Percentiles rank a stretch among this genome's conserved stretches.
phyloP scores from a whole-genome alignment of 1,284 basidiomycete genomes.

The Porogramme epimiltina region DNA sequence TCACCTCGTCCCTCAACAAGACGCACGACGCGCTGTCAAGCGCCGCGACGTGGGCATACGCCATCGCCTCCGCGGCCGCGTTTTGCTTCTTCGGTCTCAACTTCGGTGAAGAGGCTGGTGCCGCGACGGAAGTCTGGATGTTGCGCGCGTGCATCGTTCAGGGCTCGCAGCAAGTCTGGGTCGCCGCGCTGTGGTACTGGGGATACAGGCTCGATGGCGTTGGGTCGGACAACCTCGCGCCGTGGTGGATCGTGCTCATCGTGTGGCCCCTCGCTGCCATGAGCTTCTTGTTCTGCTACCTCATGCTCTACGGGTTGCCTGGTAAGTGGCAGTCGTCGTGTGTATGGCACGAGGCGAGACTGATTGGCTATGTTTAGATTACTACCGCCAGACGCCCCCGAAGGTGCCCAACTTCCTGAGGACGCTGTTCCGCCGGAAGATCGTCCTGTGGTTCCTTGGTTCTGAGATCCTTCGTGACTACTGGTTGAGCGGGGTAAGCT shows the following conservation, averaged over 20 bases:
- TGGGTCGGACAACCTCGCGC: conserved; percentile 50
- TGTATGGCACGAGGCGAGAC: not conserved
- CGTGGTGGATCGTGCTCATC: conserved; percentile 84
- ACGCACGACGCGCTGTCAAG: conserved; percentile 71
- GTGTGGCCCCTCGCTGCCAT: conserved; percentile 83
- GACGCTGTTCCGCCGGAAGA: conserved; percentile 85
- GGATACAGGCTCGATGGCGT: conserved; percentile 75
- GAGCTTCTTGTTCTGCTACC: conserved; percentile 76
- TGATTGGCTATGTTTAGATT: conserved; percentile 49
- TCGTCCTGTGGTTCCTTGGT: conserved; percentile 91
- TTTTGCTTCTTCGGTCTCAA: conserved; percentile 94
- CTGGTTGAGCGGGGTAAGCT: conserved; percentile 85
- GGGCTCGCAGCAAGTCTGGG: conserved; percentile 92
- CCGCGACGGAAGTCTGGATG: conserved; percentile 91
- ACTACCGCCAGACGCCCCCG: conserved; percentile 86
- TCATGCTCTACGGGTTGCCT: conserved; percentile 84
- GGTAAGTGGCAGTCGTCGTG: conserved; percentile 62
- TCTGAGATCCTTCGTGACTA: conserved; percentile 89
- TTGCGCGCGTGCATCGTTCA: conserved; percentile 88
- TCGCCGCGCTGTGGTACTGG: conserved; percentile 94
- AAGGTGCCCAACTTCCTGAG: conserved; percentile 90
- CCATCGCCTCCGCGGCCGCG: conserved; percentile 84
- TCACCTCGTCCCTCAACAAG: conserved; percentile 61
- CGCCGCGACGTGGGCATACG: conserved; percentile 87
- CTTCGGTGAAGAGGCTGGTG: conserved; percentile 94